Conservation (phyloP, 2,329 filamentous ascomycete genomes). For the Immersiporthe knoxdaviesiana region DNA sequence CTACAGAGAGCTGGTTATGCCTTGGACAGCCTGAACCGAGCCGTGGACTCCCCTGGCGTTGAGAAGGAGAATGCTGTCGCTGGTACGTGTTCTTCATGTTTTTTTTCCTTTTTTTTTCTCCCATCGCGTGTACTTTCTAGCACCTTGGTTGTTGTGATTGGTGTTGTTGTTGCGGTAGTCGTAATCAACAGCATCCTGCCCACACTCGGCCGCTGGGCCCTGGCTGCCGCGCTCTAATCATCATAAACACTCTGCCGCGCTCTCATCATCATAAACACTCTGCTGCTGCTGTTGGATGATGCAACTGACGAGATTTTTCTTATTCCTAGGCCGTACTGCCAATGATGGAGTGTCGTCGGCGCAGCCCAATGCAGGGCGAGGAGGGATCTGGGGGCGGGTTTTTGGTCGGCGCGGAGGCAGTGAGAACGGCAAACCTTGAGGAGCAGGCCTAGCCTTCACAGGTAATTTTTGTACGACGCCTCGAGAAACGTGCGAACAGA, state of each 20-base stretch:
- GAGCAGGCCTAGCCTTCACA: not conserved
- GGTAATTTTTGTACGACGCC: not conserved
- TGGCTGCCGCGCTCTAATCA: not conserved
- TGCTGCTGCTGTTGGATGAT: not conserved
- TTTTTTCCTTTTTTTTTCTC: too few relatives aligned
- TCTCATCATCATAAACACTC: not conserved
- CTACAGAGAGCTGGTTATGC: constrained; percentile 16
- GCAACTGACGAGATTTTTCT: not conserved
- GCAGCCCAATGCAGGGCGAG: not conserved
- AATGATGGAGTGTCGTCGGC: not conserved
- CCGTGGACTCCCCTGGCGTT: not conserved
- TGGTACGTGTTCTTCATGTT: constrained; percentile 20
- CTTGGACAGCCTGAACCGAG: constrained; percentile 6
- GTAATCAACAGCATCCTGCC: not conserved
- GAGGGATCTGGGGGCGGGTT: constrained; percentile 22
- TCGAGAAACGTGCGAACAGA: not conserved
- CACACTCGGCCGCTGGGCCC: not conserved
- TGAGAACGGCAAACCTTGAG: not conserved
- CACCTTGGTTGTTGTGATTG: too few relatives aligned
- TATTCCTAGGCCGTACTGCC: not conserved
- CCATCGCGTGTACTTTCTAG: too few relatives aligned
- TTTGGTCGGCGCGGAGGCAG: constrained; percentile 13
- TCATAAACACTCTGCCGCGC: not conserved
- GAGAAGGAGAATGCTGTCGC: constrained; percentile 17
- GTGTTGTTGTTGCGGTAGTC: not conserved